Evolutionary conservation across 805 yeast genomes (phyloP).

Genomic region (Ogataea neopini): DNA sequence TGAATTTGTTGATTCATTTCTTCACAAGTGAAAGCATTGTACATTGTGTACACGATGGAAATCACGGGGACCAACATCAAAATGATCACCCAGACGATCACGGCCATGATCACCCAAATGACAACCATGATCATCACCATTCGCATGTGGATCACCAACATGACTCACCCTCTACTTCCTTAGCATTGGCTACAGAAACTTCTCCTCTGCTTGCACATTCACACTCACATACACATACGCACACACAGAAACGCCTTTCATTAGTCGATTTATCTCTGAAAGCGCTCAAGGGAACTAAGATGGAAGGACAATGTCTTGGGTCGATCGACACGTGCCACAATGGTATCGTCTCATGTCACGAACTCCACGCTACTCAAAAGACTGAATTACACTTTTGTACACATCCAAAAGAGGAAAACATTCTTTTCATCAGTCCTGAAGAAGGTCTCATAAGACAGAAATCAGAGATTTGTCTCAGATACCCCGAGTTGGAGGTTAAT

Average conservation of each 20-base stretch:
- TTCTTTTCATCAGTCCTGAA: conserved; percentile 32
- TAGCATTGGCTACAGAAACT: background rate
- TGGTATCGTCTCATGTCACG: conserved; percentile 26
- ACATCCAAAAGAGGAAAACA: conserved; percentile 36
- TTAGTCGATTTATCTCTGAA: conserved; percentile 34
- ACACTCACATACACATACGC: background rate
- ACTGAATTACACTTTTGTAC: conserved; percentile 36
- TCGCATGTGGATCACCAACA: no score
- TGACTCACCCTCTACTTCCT: no score
- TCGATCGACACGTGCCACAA: conserved; percentile 30
- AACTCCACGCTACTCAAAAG: conserved; percentile 20
- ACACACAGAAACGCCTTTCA: conserved; percentile 19
- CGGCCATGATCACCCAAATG: no score
- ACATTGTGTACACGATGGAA: conserved; percentile 75
- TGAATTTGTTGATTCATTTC: conserved; percentile 70
- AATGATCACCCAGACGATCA: background rate
- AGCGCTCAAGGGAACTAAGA: conserved; percentile 29
- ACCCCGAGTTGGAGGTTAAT: conserved; percentile 33
- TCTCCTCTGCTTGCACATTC: conserved; percentile 5
- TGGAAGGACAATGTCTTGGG: conserved; percentile 37
- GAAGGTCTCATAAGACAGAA: conserved; percentile 28
- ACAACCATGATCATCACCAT: no score
- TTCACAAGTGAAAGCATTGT: conserved; percentile 80
- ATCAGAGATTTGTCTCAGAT: conserved; percentile 27
- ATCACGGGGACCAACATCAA: no score